A percentile compares a stretch with the other conserved stretches of the same genome.
These are phyloP conservation scores for Fusarium paranaense DNA, from an alignment of 2,329 filamentous ascomycete genomes.

Conservation along the genomic window DNA sequence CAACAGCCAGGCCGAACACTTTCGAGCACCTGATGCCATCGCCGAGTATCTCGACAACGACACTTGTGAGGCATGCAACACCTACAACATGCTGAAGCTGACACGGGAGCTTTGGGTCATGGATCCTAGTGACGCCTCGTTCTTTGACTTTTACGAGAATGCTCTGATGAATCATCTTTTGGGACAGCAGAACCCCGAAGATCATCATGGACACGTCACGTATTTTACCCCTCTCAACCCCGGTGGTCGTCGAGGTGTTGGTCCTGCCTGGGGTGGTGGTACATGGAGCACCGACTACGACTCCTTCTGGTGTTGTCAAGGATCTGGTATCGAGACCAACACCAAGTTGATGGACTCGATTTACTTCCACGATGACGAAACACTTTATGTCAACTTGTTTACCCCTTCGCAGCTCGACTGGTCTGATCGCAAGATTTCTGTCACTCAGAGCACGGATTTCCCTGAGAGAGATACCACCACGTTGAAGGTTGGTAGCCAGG, in stretches of 20 bases:
- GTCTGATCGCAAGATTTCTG: constrained; percentile 52
- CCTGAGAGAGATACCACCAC: constrained; percentile 55
- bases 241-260: constrained; percentile 60
- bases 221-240: constrained; percentile 65
- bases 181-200: constrained; percentile 59
- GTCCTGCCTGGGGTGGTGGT: constrained; percentile 65
- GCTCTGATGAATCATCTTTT: constrained; percentile 63
- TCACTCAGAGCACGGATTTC: constrained; percentile 58
- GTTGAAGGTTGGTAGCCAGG: constrained; percentile 52
- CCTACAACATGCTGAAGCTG: constrained; percentile 68
- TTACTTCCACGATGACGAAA: constrained; percentile 57
- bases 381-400: constrained; percentile 63
- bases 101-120: constrained; percentile 63
- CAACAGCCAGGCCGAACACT: constrained; percentile 66
- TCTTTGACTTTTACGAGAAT: constrained; percentile 66
- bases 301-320: constrained; percentile 67
- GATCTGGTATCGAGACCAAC: constrained; percentile 63
- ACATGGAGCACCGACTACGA: constrained; percentile 66
- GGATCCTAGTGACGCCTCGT: constrained; percentile 52
- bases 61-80: constrained; percentile 65
- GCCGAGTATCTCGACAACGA: constrained; percentile 56
- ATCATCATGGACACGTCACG: constrained; percentile 61
- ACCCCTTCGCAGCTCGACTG: constrained; percentile 59
- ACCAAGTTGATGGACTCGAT: constrained; percentile 66
- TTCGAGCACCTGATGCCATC: constrained; percentile 59